phyloP scores from a whole-genome alignment of 805 yeast genomes.

The Wickerhamiella allomyrinae region DNA sequence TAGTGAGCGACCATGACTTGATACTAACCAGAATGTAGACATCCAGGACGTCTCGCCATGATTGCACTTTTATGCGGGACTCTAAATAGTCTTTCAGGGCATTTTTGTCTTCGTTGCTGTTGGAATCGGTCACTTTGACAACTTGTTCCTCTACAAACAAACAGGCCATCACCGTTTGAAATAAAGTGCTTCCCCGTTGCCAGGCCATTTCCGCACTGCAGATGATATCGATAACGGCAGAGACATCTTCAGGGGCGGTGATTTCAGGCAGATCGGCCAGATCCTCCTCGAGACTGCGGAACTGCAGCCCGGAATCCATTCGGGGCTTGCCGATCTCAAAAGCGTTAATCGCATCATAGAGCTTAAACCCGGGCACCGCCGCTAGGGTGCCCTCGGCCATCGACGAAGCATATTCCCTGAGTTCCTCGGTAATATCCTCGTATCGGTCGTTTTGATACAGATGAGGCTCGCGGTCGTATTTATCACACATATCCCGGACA shows the following conservation, averaged over 20 bases:
- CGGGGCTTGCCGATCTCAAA: slow-evolving; percentile 53
- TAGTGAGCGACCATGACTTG: slow-evolving; percentile 12
- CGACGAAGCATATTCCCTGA: slow-evolving; percentile 12
- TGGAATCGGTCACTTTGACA: slow-evolving; percentile 16
- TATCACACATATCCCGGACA: neutral
- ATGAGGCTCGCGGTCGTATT: slow-evolving; percentile 14
- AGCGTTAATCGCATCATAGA: slow-evolving; percentile 79
- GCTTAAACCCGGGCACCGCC: slow-evolving; percentile 43
- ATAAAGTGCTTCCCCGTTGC: slow-evolving; percentile 59
- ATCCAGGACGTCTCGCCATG: slow-evolving; percentile 14
- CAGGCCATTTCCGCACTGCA: slow-evolving; percentile 48
- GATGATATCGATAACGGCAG: slow-evolving; percentile 40
- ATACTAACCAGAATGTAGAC: slow-evolving; percentile 18
- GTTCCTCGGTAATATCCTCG: slow-evolving; percentile 19
- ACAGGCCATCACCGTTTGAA: slow-evolving; percentile 68
- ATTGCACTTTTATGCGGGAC: slow-evolving; percentile 1
- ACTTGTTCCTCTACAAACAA: slow-evolving; percentile 53
- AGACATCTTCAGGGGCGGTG: slow-evolving; percentile 29
- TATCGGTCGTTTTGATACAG: slow-evolving; percentile 21
- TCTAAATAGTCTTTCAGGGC: slow-evolving; percentile 2
- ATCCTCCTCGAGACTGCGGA: slow-evolving; percentile 31
- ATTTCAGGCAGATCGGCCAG: slow-evolving; percentile 29
- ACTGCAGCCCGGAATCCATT: slow-evolving; percentile 66
- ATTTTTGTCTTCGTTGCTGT: neutral
- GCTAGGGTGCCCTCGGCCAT: slow-evolving; percentile 42